Conservation (phyloP, 176 grass and related monocot genomes). For the Oryza meyeriana region DNA sequence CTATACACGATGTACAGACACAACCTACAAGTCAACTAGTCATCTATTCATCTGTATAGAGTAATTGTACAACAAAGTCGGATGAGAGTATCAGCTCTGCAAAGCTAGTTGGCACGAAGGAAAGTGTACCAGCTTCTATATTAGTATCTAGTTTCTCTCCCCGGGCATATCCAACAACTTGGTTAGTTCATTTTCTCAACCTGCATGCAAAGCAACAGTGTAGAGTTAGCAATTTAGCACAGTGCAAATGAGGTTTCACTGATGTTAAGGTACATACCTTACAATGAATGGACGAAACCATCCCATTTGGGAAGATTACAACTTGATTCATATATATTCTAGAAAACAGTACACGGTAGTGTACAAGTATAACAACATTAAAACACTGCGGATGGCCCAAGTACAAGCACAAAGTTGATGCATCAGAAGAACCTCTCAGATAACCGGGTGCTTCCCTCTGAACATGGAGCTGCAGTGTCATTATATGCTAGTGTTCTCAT, state of each 20-base stretch:
- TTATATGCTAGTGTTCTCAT: neutral
- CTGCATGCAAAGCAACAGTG: constrained; percentile 22
- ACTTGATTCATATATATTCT: neutral
- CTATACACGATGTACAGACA: neutral
- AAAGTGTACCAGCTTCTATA: neutral
- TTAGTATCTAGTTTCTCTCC: neutral
- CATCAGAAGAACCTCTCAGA: constrained; percentile 5
- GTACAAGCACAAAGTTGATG: neutral
- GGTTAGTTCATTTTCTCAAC: neutral
- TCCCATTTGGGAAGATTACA: neutral
- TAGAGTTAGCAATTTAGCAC: neutral
- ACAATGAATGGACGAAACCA: constrained; percentile 1
- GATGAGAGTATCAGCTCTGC: neutral
- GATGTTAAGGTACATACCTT: constrained; percentile 20
- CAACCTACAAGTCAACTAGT: constrained; percentile 3
- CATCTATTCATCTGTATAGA: neutral
- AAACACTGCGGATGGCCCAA: neutral
- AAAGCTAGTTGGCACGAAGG: neutral
- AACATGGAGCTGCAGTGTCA: neutral
- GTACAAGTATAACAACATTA: constrained; percentile 10
- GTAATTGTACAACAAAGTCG: neutral
- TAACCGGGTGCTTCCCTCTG: neutral
- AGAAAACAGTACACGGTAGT: neutral
- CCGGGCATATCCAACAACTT: constrained; percentile 4
- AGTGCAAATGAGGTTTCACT: neutral